Percentiles rank a stretch among this genome's conserved stretches.
Evolutionary conservation across 2,329 filamentous ascomycete genomes (phyloP).

Genomic region (Rhexocercosporidium sp.): DNA sequence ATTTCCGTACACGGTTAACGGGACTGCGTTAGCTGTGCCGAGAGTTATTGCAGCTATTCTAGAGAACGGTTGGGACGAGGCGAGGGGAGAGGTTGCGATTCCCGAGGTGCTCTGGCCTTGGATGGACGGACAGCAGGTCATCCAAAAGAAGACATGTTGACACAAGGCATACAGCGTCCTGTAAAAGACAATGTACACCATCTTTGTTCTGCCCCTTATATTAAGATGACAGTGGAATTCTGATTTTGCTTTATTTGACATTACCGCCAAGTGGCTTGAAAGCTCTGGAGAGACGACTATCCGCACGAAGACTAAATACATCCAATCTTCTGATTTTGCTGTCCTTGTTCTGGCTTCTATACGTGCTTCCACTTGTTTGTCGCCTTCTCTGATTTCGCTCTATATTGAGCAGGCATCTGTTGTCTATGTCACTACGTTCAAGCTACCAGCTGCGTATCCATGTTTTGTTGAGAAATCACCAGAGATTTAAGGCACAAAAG

Average conservation of each 20-base stretch:
- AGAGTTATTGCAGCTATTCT: slow-evolving; percentile 86
- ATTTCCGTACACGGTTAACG: slow-evolving; percentile 92
- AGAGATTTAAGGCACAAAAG: too few species aligned
- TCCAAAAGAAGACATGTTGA: slow-evolving; percentile 44
- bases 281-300: not conserved
- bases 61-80: slow-evolving; percentile 88
- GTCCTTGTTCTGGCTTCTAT: too few species aligned
- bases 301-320: not conserved
- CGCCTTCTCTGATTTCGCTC: not conserved
- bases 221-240: not conserved
- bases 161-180: not conserved
- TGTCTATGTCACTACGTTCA: too few species aligned
- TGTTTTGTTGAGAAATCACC: too few species aligned
- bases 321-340: not conserved
- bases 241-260: not conserved
- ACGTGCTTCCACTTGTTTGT: not conserved
- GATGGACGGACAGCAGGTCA: slow-evolving; percentile 78
- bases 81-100: slow-evolving; percentile 68
- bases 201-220: not conserved
- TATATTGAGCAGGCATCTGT: too few species aligned
- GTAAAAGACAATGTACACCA: slow-evolving; percentile 7
- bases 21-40: slow-evolving; percentile 90
- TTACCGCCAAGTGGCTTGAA: not conserved
- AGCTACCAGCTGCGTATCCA: too few species aligned
- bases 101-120: slow-evolving; percentile 81